These are phyloP conservation scores for Pyrenophora teres DNA, from an alignment of 2,329 filamentous ascomycete species.

Conservation along the genomic window DNA sequence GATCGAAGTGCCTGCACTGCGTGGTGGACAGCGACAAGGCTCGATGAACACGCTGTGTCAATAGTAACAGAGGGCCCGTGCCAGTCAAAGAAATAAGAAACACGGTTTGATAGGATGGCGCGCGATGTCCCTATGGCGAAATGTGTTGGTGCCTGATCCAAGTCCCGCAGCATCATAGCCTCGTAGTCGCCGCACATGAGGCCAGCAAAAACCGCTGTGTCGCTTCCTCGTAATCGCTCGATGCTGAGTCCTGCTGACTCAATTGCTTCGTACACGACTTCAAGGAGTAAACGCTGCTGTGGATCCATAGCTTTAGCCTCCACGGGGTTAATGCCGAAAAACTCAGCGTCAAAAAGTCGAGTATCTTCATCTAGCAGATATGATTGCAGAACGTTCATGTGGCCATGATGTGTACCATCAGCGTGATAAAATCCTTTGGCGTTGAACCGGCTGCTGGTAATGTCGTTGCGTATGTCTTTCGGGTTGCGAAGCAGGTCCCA, in stretches of 20 bases:
- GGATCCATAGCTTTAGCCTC: conserved; percentile 40
- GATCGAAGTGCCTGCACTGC: conserved; percentile 18
- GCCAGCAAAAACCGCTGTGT: conserved; percentile 35
- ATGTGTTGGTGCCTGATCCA: conserved; percentile 23
- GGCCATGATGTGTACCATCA: conserved; percentile 33
- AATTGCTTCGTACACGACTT: conserved; percentile 48
- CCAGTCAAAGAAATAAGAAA: conserved; percentile 47
- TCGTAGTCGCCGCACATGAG: conserved; percentile 32
- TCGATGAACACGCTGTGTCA: conserved; percentile 48
- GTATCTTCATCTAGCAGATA: conserved; percentile 25
- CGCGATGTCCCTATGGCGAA: conserved; percentile 25
- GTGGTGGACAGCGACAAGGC: conserved; percentile 36
- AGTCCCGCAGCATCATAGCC: conserved; percentile 27
- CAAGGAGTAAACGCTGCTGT: conserved; percentile 41
- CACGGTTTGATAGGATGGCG: conserved; percentile 42
- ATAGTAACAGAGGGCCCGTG: conserved; percentile 45
- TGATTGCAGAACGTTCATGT: conserved; percentile 32
- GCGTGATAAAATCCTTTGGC: conserved; percentile 32
- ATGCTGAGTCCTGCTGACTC: conserved; percentile 45
- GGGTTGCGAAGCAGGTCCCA: conserved; percentile 42
- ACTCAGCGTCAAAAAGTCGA: conserved; percentile 38
- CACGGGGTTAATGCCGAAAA: conserved; percentile 35
- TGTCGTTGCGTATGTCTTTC: conserved; percentile 32
- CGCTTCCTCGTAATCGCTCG: conserved; percentile 34
- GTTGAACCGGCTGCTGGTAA: conserved; percentile 39